Evolutionary conservation across 2,329 filamentous ascomycete species (phyloP).

Genomic region (Cordyceps sp.): DNA sequence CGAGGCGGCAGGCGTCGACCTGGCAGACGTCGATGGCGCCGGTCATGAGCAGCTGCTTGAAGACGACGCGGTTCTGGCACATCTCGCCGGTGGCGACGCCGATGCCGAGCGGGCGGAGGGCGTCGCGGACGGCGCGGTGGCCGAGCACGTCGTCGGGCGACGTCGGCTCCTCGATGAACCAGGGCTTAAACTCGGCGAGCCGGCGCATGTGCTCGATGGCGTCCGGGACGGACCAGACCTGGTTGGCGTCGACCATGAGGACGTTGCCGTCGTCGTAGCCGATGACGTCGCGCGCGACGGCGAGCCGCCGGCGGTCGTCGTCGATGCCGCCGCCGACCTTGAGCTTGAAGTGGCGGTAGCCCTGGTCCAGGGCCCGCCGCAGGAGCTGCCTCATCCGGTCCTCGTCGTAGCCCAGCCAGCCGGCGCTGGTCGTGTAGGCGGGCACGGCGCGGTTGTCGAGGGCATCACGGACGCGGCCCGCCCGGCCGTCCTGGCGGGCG

Average conservation of each 20-base stretch:
- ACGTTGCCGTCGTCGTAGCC: conserved; percentile 71
- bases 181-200: conserved; percentile 68
- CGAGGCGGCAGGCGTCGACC: conserved; percentile 78
- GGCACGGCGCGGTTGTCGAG: conserved; percentile 61
- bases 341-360: conserved; percentile 78
- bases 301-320: conserved; percentile 52
- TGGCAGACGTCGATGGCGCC: conserved; percentile 79
- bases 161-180: conserved; percentile 93
- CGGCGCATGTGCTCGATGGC: conserved; percentile 76
- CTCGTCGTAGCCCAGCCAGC: conserved; percentile 82
- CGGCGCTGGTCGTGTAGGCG: conserved; percentile 79
- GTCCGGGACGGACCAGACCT: conserved; percentile 82
- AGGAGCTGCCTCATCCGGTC: conserved; percentile 70
- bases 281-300: conserved; percentile 63
- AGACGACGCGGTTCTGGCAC: conserved; percentile 88
- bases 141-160: conserved; percentile 80
- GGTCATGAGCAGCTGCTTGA: conserved; percentile 74
- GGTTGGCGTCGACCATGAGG: conserved; percentile 87
- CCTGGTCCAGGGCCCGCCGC: conserved; percentile 55
- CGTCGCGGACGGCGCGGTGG: conserved; percentile 71
- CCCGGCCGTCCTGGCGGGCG: conserved; percentile 50
- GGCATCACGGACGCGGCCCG: conserved; percentile 55
- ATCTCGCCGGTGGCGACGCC: conserved; percentile 87
- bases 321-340: conserved; percentile 67
- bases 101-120: conserved; percentile 56